Evolutionary conservation across 441 rosid genomes (phyloP).

Genomic region (Gossypium lobatum): DNA sequence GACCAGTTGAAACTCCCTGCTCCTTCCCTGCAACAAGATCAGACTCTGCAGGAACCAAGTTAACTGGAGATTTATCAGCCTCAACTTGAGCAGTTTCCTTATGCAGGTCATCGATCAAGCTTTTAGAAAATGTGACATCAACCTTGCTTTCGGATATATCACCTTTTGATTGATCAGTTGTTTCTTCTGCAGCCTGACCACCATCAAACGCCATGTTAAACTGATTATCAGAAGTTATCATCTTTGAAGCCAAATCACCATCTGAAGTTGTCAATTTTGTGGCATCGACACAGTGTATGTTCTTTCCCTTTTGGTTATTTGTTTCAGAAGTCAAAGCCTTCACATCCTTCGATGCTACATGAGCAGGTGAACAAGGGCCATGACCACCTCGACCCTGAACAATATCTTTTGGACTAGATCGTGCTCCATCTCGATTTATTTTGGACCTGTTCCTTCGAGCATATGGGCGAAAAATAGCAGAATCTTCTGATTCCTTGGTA

Average conservation of each 20-base stretch:
- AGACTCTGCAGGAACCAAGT: conserved; percentile 32
- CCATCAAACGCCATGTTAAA: conserved; percentile 48
- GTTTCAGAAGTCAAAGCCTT: conserved; percentile 52
- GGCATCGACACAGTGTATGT: conserved; percentile 35
- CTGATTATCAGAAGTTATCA: conserved; percentile 37
- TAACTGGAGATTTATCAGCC: conserved; percentile 24
- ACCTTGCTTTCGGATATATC: conserved; percentile 35
- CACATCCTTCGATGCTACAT: conserved; percentile 47
- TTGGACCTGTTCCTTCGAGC: conserved; percentile 95
- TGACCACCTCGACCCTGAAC: conserved; percentile 52
- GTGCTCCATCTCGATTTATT: conserved; percentile 73
- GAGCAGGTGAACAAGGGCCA: conserved; percentile 26
- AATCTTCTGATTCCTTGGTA: conserved; percentile 88
- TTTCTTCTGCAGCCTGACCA: conserved; percentile 34
- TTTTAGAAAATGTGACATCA: conserved; percentile 25
- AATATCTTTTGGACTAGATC: conserved; percentile 68
- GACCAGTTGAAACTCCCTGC: conserved; percentile 32
- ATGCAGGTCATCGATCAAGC: conserved; percentile 11
- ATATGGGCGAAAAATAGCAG: conserved; percentile 92
- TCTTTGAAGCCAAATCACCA: conserved; percentile 47
- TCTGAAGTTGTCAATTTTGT: conserved; percentile 46
- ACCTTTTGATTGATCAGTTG: conserved; percentile 26
- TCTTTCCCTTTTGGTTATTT: conserved; percentile 51
- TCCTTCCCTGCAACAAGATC: conserved; percentile 39
- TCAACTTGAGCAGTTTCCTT: conserved; percentile 32